Percentiles rank a stretch among this genome's conserved stretches.
Evolutionary conservation across 495 filamentous ascomycete genomes (phyloP).

Genomic region (Apiosordaria backusii): DNA sequence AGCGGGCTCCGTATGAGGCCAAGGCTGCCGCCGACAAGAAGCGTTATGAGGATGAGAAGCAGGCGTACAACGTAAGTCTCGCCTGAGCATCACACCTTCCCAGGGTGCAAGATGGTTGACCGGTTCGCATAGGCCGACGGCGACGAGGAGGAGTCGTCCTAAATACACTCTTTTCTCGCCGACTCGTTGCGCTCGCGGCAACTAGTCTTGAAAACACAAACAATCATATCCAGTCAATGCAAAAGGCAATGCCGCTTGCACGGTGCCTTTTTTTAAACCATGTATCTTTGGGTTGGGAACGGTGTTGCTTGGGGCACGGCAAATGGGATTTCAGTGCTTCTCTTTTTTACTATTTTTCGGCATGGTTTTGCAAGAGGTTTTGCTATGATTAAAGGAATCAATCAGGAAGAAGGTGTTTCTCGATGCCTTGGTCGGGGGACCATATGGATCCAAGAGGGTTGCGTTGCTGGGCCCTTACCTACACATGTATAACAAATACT

Average conservation of each 20-base stretch:
- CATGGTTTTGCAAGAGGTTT: constrained; percentile 34
- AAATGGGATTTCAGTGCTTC: constrained; percentile 36
- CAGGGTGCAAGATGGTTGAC: constrained; percentile 13
- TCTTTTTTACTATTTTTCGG: constrained; percentile 24
- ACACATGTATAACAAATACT: neutral
- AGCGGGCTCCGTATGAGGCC: constrained; percentile 87
- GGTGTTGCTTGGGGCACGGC: constrained; percentile 42
- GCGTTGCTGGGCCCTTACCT: neutral
- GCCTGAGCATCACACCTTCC: neutral
- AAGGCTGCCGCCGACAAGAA: constrained; percentile 97
- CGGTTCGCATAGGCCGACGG: constrained; percentile 44
- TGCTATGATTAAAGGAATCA: constrained; percentile 26
- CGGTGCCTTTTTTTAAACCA: constrained; percentile 31
- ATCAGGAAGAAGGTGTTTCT: neutral
- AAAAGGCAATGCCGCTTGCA: constrained; percentile 21
- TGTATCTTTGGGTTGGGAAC: constrained; percentile 45
- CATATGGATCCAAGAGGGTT: neutral
- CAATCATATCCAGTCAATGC: constrained; percentile 24
- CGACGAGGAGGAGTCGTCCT: constrained; percentile 45
- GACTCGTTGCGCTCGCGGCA: constrained; percentile 31
- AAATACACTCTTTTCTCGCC: constrained; percentile 30
- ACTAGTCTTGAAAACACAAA: constrained; percentile 26
- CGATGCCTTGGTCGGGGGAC: neutral
- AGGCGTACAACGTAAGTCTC: constrained; percentile 73
- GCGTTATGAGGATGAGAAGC: constrained; percentile 97